Conservation (phyloP, 441 rosid species). For the Erodium moschatum region DNA sequence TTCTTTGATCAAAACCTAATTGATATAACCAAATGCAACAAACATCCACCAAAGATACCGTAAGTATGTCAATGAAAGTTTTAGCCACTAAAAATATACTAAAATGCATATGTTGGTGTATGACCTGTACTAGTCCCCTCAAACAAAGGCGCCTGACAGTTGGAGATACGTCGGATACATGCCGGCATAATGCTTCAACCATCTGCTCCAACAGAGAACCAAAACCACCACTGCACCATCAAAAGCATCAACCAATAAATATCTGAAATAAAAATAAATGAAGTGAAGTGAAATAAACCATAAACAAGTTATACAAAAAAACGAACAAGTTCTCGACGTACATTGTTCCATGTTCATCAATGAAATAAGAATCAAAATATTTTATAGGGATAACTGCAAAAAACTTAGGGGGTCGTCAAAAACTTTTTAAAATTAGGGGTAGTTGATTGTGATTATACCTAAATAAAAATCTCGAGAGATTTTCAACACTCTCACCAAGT, state of each 20-base stretch:
- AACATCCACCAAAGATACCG: not conserved
- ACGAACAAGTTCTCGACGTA: not conserved
- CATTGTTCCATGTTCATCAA: not conserved
- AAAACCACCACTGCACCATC: conserved; percentile 60
- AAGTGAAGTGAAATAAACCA: conserved; percentile 6
- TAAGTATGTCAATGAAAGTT: not conserved
- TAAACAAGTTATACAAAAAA: not conserved
- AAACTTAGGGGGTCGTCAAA: no score
- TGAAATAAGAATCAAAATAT: no score
- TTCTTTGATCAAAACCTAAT: conserved; percentile 7
- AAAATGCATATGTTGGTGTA: conserved; percentile 3
- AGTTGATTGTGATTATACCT: no score
- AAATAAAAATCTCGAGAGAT: no score
- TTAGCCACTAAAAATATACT: not conserved
- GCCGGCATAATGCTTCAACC: conserved; percentile 91
- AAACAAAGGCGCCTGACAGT: conserved; percentile 91
- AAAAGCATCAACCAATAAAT: conserved; percentile 18
- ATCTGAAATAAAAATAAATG: conserved; percentile 10
- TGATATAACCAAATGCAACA: not conserved
- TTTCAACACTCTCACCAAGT: not conserved
- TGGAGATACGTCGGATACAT: conserved; percentile 94
- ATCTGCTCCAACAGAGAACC: conserved; percentile 77
- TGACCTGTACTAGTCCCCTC: conserved; percentile 91
- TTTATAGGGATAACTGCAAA: no score
- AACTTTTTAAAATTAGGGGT: no score